These are phyloP conservation scores for Carex littledalei DNA, from an alignment of 176 grass and related monocot genomes.

Conservation along the genomic window DNA sequence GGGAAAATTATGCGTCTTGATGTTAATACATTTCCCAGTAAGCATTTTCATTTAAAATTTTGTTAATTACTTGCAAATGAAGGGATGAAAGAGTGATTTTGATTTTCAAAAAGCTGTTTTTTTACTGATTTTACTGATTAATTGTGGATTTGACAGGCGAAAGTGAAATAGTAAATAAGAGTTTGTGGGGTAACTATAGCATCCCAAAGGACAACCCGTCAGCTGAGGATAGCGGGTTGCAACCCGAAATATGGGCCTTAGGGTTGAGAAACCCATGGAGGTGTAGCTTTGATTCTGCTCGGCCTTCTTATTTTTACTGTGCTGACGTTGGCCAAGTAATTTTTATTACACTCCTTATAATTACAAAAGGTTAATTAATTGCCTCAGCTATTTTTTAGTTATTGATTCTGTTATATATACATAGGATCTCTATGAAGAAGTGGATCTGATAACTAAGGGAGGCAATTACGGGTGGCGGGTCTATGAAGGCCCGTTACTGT, in stretches of 20 bases:
- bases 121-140: background rate
- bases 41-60: background rate
- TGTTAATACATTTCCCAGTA: conserved; percentile 51
- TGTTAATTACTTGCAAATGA: too few relatives aligned
- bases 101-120: too few relatives aligned
- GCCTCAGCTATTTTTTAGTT: background rate
- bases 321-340: conserved; percentile 80
- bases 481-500: conserved; percentile 65
- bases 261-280: conserved; percentile 93
- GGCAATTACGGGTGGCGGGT: conserved; percentile 82
- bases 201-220: conserved; percentile 90
- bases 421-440: conserved; percentile 62
- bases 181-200: conserved; percentile 83
- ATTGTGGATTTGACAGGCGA: conserved; percentile 39
- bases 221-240: conserved; percentile 36
- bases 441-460: conserved; percentile 57
- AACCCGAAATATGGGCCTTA: conserved; percentile 75
- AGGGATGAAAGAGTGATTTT: too few relatives aligned
- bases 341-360: background rate
- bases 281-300: conserved; percentile 76
- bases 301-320: conserved; percentile 91
- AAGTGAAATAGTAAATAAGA: conserved; percentile 43
- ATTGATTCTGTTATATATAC: background rate
- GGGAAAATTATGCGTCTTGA: conserved; percentile 88
- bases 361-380: background rate